Evolutionary conservation across 805 yeast species (phyloP), one percentile per base, ranked within the genome.

Genomic region (Maudiozyma serrabonitensis): DNA sequence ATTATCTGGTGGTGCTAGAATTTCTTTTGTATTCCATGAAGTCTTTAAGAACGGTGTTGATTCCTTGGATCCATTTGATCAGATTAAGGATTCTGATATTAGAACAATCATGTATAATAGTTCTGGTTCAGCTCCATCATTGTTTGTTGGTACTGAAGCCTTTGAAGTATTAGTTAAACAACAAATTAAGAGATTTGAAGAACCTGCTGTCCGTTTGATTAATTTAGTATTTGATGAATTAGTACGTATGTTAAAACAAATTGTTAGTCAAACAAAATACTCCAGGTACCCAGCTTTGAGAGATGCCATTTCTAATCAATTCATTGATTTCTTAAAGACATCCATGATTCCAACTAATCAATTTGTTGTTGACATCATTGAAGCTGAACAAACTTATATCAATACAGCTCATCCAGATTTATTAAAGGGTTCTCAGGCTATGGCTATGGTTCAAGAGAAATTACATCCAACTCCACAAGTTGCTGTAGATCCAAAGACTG

Each of bases 381-480:
- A 69, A 51, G 74, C 95, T 52, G 99, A 93, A 69, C 91, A 90
- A 62, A 84, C 95, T 3, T 93, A 93, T 68, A 89, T 93, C 58
- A 93, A 93, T 69, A 93, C 99, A 4, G 98, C 96, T 2, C 99
- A 93, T 64, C 97, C 98, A 4, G 98, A 93, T 66, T 79, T 93
- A 62, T 76, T 93, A 59, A 90, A 87, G 66, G 99, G 99, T 44
- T 84, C 95, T 34, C 90, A 85, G 62, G 98, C 98, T 6, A 84
- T 91, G 93, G 81, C 86, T 4, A 82, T 88, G 67, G 96, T 93
- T 34, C 73, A 87, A 65, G 97, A 93, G 57, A 87, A 81, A 66
- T 71, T 88, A 69, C 93, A 71, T 53, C 74, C 76, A 52, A 71
- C 74, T 47, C 84, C 82, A 54, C 88, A 87, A 53, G 80, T 81